Conservation (phyloP, 345 rosid species). For the Schrenkiella parvula region DNA sequence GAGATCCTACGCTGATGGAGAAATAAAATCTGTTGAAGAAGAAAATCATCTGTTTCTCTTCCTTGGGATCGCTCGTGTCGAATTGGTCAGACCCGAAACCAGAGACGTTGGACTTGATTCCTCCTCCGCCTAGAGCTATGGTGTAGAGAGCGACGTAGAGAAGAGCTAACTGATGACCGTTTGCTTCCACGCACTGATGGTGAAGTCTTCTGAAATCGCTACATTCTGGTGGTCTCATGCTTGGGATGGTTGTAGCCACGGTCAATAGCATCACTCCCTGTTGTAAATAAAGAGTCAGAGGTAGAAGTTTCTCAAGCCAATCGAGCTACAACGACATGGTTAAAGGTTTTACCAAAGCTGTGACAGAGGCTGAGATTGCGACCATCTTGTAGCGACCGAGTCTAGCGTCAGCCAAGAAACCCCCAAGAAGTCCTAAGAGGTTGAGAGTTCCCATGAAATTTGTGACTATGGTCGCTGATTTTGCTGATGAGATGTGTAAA, state of each 20-base stretch:
- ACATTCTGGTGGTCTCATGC: slow-evolving; percentile 82
- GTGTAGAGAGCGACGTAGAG: slow-evolving; percentile 79
- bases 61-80: slow-evolving; percentile 67
- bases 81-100: slow-evolving; percentile 95
- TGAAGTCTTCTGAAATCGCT: slow-evolving; percentile 49
- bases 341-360: slow-evolving; percentile 55
- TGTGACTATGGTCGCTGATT: slow-evolving; percentile 79
- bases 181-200: slow-evolving; percentile 67
- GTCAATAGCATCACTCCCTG: slow-evolving; percentile 72
- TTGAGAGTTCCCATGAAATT: slow-evolving; percentile 93
- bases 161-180: slow-evolving; percentile 58
- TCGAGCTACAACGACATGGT: background rate
- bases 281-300: background rate
- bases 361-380: slow-evolving; percentile 54
- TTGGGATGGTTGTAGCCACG: slow-evolving; percentile 58
- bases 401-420: slow-evolving; percentile 89
- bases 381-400: slow-evolving; percentile 81
- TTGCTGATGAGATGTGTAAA: slow-evolving; percentile 70
- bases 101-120: slow-evolving; percentile 88
- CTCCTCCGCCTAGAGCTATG: slow-evolving; percentile 81
- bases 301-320: background rate
- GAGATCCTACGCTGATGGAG: slow-evolving; percentile 70
- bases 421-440: slow-evolving; percentile 80
- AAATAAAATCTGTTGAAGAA: slow-evolving; percentile 79
- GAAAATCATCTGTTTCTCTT: slow-evolving; percentile 69